Evolutionary conservation across 495 filamentous ascomycete genomes (phyloP).

Genomic region (Aspergillus biplanus): DNA sequence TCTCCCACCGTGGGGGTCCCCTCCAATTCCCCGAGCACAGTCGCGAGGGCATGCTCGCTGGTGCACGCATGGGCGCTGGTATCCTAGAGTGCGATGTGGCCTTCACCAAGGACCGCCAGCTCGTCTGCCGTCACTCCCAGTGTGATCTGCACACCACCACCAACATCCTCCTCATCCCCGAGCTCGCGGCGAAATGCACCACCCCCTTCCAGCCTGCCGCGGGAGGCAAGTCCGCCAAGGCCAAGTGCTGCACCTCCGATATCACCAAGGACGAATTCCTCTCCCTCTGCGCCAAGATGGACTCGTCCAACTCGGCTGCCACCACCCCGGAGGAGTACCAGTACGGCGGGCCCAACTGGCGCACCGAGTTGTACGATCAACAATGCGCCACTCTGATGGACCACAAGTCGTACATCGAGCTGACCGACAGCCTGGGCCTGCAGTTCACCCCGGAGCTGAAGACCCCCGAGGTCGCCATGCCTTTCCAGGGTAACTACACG

Average conservation of each 20-base stretch:
- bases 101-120: slow-evolving; percentile 61
- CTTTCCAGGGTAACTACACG: slow-evolving; percentile 61
- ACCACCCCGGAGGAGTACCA: slow-evolving; percentile 56
- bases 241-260: slow-evolving; percentile 66
- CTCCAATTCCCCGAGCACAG: slow-evolving; percentile 67
- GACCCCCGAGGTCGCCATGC: slow-evolving; percentile 61
- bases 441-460: slow-evolving; percentile 67
- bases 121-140: slow-evolving; percentile 65
- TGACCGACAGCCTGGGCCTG: slow-evolving; percentile 54
- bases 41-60: slow-evolving; percentile 53
- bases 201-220: slow-evolving; percentile 57
- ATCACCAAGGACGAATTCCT: slow-evolving; percentile 63
- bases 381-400: slow-evolving; percentile 55
- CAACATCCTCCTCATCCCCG: slow-evolving; percentile 60
- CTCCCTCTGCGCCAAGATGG: slow-evolving; percentile 65
- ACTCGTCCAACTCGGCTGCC: slow-evolving; percentile 56
- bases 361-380: slow-evolving; percentile 61
- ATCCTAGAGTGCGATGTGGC: slow-evolving; percentile 67
- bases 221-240: slow-evolving; percentile 43
- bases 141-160: slow-evolving; percentile 69
- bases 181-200: slow-evolving; percentile 63
- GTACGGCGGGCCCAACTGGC: slow-evolving; percentile 54
- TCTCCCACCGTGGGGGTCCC: slow-evolving; percentile 62
- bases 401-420: slow-evolving; percentile 55
- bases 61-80: slow-evolving; percentile 63